Base-by-base conservation (phyloP, 345 rosid species). In the Gossypium raimondii region DNA sequence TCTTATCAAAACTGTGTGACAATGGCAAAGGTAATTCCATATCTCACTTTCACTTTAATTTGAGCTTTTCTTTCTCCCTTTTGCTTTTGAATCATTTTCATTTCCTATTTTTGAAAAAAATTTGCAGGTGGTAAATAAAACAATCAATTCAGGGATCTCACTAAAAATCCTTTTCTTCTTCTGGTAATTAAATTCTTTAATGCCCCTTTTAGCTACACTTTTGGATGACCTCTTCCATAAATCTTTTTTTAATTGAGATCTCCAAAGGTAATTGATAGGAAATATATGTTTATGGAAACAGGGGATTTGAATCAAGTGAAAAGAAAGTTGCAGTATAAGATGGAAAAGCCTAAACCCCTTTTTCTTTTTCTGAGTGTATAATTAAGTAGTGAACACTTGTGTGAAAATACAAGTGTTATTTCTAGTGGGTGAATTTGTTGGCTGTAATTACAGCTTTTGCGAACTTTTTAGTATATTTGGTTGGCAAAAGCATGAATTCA, bases 1-100 rank as follows among this genome's bases (percentile, higher is more conserved):
- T 85, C 87, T 61, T 89, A 24, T 81, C 92, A 76, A 92, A 86
- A 77, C 59, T 66, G 43, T 87, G 87, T 44, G 95, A 83, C 45
- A 81, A 79, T 75, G 94, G 77, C 74, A 92, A 86, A 87, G 89
- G 97, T 90, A 76, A 11, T 10, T 24, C 11, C 11, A 57, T 34
- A 22, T 57, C 11, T 22, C 14, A 57, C 22, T 57, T 57, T 20
- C 27, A 57, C 62, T 57, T 57, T 14, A 48, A 11, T 3, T 20
- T 3, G 13, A 11, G 29, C 24, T 50, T 44, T 7, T 13, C 22
- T 38, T 69, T 12, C 61, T 41, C 9, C 27, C 24, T 59, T 44
- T 47, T 18, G 59, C 20, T 16, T 20, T 53, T 20, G 18, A 17
- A 52, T 60, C 20, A 11, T 7, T 14, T 44, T n/a, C 47, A 64